Conservation (phyloP, 2,329 filamentous ascomycete genomes). For the Tolypocladium paradoxum region DNA sequence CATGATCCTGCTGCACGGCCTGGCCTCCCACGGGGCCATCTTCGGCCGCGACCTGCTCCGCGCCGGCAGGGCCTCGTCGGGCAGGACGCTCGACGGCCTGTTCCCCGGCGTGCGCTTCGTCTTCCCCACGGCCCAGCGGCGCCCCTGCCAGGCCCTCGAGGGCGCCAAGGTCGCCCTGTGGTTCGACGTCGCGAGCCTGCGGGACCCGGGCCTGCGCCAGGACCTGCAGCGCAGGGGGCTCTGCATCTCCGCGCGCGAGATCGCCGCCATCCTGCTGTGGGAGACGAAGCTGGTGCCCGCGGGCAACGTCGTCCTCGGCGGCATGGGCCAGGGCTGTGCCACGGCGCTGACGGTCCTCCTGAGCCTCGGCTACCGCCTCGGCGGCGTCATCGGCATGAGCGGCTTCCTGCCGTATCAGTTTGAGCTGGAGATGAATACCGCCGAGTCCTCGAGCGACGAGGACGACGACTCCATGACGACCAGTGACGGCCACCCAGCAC, state of each 20-base stretch:
- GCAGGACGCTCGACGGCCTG: slow-evolving; percentile 18
- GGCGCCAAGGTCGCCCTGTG: slow-evolving; percentile 35
- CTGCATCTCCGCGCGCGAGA: slow-evolving; percentile 24
- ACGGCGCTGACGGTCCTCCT: slow-evolving; percentile 31
- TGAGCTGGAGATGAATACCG: slow-evolving; percentile 19
- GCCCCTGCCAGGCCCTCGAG: slow-evolving; percentile 31
- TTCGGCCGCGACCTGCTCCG: slow-evolving; percentile 22
- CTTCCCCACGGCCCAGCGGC: slow-evolving; percentile 36
- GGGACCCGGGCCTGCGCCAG: slow-evolving; percentile 26
- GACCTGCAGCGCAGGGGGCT: slow-evolving; percentile 34
- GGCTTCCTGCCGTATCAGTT: slow-evolving; percentile 31
- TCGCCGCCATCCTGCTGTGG: slow-evolving; percentile 20
- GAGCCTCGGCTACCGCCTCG: slow-evolving; percentile 22
- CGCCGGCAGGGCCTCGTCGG: slow-evolving; percentile 10
- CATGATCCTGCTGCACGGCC: slow-evolving; percentile 19
- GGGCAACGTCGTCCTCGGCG: slow-evolving; percentile 35
- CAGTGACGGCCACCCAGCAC: neutral
- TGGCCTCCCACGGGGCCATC: slow-evolving; percentile 19
- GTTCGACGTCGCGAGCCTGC: slow-evolving; percentile 35
- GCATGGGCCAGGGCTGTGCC: slow-evolving; percentile 43
- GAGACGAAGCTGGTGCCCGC: slow-evolving; percentile 19
- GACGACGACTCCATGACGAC: slow-evolving; percentile 13
- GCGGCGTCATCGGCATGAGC: slow-evolving; percentile 35
- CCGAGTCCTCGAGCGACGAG: slow-evolving; percentile 4
- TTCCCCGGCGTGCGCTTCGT: slow-evolving; percentile 33